Evolutionary conservation across 164 flowering plant species (phyloP).

Genomic region (Litsea cubeba): DNA sequence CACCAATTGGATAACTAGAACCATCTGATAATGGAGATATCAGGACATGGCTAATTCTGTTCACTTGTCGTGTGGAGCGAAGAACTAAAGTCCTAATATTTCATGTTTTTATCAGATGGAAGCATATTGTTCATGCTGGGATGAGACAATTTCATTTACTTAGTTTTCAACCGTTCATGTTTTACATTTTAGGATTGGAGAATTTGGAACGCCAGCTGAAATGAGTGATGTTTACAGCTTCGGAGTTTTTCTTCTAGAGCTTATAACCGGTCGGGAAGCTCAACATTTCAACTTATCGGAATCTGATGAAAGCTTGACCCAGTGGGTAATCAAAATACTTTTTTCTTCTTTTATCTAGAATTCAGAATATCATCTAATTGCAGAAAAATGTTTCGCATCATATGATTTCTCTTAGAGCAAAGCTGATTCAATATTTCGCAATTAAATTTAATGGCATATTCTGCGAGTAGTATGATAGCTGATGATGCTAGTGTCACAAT

Average conservation of each 20-base stretch:
- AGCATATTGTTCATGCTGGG: not conserved
- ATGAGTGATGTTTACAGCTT: conserved; percentile 63
- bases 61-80: not conserved
- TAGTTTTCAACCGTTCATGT: not conserved
- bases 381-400: not conserved
- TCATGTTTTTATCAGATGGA: not conserved
- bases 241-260: conserved; percentile 73
- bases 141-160: not conserved
- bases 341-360: too few species aligned
- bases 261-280: conserved; percentile 52
- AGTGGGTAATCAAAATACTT: conserved; percentile 41
- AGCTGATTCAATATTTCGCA: not conserved
- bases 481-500: not conserved
- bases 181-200: conserved; percentile 35
- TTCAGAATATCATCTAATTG: not conserved
- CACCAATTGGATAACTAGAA: not conserved
- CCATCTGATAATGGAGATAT: not conserved
- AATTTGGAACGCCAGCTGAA: conserved; percentile 27
- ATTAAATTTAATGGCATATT: not conserved
- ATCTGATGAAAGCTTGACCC: conserved; percentile 37
- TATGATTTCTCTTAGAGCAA: not conserved
- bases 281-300: conserved; percentile 17
- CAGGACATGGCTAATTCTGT: not conserved
- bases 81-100: too few species aligned
- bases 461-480: not conserved